phyloP scores from a whole-genome alignment of 306 rosid species.

The Styphnolobium japonicum region DNA sequence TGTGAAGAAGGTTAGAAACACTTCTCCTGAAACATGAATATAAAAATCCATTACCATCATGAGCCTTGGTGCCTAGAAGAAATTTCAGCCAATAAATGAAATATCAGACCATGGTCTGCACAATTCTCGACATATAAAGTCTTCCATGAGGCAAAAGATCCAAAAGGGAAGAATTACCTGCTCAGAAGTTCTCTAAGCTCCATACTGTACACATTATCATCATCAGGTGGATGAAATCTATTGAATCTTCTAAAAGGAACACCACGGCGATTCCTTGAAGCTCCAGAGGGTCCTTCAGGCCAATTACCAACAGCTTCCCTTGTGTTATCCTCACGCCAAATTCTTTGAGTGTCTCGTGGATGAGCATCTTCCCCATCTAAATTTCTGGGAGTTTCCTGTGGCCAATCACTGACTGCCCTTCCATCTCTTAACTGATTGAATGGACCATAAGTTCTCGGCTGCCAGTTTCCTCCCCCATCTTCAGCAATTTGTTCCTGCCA shows the following conservation, averaged over 20 bases:
- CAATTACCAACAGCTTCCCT: conserved; percentile 77
- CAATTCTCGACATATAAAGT: conserved; percentile 16
- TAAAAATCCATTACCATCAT: conserved; percentile 27
- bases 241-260: conserved; percentile 73
- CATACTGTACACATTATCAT: conserved; percentile 97
- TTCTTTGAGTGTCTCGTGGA: conserved; percentile 56
- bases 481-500: conserved; percentile 72
- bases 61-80: conserved; percentile 20
- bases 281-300: conserved; percentile 81
- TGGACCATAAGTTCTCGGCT: conserved; percentile 52
- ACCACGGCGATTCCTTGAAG: conserved; percentile 72
- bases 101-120: background rate
- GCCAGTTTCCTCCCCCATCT: conserved; percentile 71
- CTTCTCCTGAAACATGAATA: conserved; percentile 76
- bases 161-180: conserved; percentile 57
- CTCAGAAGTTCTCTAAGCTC: conserved; percentile 98
- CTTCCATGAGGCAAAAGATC: conserved; percentile 6
- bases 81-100: conserved; percentile 9
- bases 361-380: conserved; percentile 60
- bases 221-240: conserved; percentile 96
- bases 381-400: conserved; percentile 52
- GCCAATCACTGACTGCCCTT: conserved; percentile 63
- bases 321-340: conserved; percentile 66
- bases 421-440: conserved; percentile 67
- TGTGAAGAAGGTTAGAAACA: conserved; percentile 98